Percentiles rank a stretch among this genome's conserved stretches.
phyloP scores from a whole-genome alignment of 208 protist genomes.

The Crithidia expoeki region DNA sequence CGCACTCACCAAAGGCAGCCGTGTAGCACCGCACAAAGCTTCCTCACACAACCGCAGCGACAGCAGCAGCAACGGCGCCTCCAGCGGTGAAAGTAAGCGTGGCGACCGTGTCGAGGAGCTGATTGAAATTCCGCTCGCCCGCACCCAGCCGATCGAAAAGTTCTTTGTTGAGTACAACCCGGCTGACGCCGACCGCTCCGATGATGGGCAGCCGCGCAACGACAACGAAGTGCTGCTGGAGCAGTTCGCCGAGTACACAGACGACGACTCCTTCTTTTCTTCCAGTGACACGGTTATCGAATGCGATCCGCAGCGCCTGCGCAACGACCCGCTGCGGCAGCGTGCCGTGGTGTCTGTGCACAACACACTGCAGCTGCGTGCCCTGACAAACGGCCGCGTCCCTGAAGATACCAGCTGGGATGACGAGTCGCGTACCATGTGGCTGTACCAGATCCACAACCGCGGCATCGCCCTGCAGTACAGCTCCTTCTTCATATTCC shows the following conservation, averaged over 20 bases:
- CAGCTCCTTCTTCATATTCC: conserved; percentile 89
- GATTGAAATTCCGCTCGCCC: conserved; percentile 56
- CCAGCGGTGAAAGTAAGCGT: conserved; percentile 21
- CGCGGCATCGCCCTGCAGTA: conserved; percentile 75
- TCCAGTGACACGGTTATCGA: conserved; percentile 71
- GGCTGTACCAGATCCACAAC: conserved; percentile 85
- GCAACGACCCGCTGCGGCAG: conserved; percentile 48
- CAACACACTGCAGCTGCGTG: conserved; percentile 67
- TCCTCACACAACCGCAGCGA: conserved; percentile 18
- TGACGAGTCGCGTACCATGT: conserved; percentile 44
- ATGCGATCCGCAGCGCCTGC: conserved; percentile 59
- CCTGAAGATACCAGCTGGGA: conserved; percentile 60
- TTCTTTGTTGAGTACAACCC: conserved; percentile 80
- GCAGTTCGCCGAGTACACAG: conserved; percentile 90
- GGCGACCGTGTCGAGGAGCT: conserved; percentile 63
- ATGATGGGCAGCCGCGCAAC: conserved; percentile 54
- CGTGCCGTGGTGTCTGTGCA: conserved; percentile 61
- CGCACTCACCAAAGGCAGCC: conserved; percentile 7
- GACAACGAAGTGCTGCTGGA: conserved; percentile 83
- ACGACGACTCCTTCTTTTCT: conserved; percentile 91
- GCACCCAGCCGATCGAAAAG: conserved; percentile 66
- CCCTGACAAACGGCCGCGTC: conserved; percentile 59
- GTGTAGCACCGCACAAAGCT: conserved; percentile 15
- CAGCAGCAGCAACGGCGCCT: conserved; percentile 34
- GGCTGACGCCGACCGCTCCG: conserved; percentile 33